These are phyloP conservation scores for Botrytis hyacinthi DNA, from an alignment of 2,329 filamentous ascomycete genomes.

Conservation along the genomic window DNA sequence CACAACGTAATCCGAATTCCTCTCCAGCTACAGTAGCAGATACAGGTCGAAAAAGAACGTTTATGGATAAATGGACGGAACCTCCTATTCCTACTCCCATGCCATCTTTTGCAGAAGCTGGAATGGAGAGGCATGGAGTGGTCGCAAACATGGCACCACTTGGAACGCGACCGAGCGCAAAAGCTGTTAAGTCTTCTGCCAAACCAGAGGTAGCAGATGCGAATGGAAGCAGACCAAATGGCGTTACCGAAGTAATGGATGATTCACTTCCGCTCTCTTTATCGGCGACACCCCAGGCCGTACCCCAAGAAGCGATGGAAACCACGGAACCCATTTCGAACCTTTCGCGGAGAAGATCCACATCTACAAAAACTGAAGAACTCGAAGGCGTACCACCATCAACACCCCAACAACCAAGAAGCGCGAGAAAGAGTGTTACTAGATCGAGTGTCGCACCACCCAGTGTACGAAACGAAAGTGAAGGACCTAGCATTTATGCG, in stretches of 20 bases:
- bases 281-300: slow-evolving; percentile 31
- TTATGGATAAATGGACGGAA: slow-evolving; percentile 52
- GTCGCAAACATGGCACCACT: slow-evolving; percentile 81
- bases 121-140: slow-evolving; percentile 71
- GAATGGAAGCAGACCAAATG: slow-evolving; percentile 19
- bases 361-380: slow-evolving; percentile 26
- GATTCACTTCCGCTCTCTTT: slow-evolving; percentile 27
- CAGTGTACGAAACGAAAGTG: slow-evolving; percentile 16
- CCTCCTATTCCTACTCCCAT: slow-evolving; percentile 52
- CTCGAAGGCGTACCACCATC: slow-evolving; percentile 9
- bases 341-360: slow-evolving; percentile 23
- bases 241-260: slow-evolving; percentile 31
- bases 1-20: slow-evolving; percentile 23
- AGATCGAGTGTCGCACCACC: slow-evolving; percentile 22
- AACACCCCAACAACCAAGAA: slow-evolving; percentile 25
- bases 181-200: slow-evolving; percentile 51
- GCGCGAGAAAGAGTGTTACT: slow-evolving; percentile 26
- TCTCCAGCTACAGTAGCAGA: slow-evolving; percentile 22
- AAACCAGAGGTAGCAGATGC: slow-evolving; percentile 28
- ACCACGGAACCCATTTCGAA: slow-evolving; percentile 32
- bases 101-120: slow-evolving; percentile 73
- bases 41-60: slow-evolving; percentile 31
- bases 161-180: slow-evolving; percentile 65
- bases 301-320: slow-evolving; percentile 28
- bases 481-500: slow-evolving; percentile 15